Evolutionary conservation across 1,139 yeast genomes (phyloP), one percentile per base, ranked within the genome.

Genomic region (Saccharomyces hybrid): DNA sequence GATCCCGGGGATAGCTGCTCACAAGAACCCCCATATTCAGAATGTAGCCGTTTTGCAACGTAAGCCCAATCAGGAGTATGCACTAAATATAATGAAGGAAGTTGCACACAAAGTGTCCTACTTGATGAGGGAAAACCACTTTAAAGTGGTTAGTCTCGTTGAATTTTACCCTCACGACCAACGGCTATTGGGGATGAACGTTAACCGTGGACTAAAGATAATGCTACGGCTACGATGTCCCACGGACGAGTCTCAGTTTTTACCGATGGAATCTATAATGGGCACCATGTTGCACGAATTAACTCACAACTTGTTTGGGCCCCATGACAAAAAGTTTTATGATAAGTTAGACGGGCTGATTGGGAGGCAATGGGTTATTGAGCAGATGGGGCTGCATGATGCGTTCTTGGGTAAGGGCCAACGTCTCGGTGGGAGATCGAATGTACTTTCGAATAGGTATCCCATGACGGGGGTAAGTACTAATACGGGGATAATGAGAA

Each of bases 211-310:
- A 0, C 76, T 75, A 58, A 87, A 86, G 69, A 83, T 93, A 21
- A 78, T 86, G 69, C 65, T 93, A 9, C 71, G 98, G 55, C 73
- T 93, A 50, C 73, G 98, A 55, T 79, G 79, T 48, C 80, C 82
- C 21, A 70, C 75, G 26, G 80, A 86, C 64, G 80, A 79, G 42
- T 64, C 73, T 31, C 73, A 71, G 70, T 90, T 91, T 66, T 71
- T 83, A 27, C 85, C 91, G 0, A 73, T 86, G 69, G 81, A 84
- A 12, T 84, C 83, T 53, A 72, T 90, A 2, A 67, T 91, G 14
- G 96, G 91, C 0, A 89, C 97, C 0, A 80, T 90, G 81, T 74
- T 93, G 9, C 99, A 93, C 69, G 99, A 93, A 68, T 74, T 93
- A 49, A 81, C 90, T 1, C 99, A 93, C 66, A 91, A 89, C 68